Conservation (phyloP, 2,329 filamentous ascomycete genomes). For the Microsporum ferrugineum region DNA sequence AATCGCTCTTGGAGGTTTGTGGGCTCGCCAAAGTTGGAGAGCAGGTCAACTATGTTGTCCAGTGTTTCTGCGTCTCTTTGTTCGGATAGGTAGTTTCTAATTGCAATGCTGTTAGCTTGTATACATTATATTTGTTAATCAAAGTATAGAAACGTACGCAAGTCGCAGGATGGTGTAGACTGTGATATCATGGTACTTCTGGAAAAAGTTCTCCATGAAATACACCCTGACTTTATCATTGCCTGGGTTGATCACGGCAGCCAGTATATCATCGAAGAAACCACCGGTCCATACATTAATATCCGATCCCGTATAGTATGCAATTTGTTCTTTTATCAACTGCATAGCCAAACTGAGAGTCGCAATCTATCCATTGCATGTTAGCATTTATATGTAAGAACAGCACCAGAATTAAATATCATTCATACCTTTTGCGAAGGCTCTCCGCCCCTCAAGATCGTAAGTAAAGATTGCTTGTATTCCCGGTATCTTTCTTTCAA, state of each 20-base stretch:
- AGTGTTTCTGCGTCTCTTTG: slow-evolving; percentile 22
- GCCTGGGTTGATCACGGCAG: slow-evolving; percentile 48
- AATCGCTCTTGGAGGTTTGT: slow-evolving; percentile 39
- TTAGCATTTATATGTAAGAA: not conserved
- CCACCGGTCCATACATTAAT: slow-evolving; percentile 56
- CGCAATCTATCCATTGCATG: slow-evolving; percentile 41
- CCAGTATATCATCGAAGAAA: slow-evolving; percentile 55
- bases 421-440: slow-evolving; percentile 40
- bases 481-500: slow-evolving; percentile 62
- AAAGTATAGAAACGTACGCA: slow-evolving; percentile 42
- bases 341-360: slow-evolving; percentile 72
- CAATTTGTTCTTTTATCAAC: slow-evolving; percentile 66
- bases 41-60: slow-evolving; percentile 29
- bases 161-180: slow-evolving; percentile 70
- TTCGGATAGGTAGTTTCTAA: slow-evolving; percentile 26
- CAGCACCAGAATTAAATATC: not conserved
- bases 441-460: slow-evolving; percentile 50
- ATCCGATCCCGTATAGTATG: slow-evolving; percentile 44
- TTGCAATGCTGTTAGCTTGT: not conserved
- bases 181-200: slow-evolving; percentile 71
- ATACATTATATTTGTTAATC: not conserved
- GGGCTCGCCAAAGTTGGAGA: slow-evolving; percentile 51
- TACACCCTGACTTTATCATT: slow-evolving; percentile 53
- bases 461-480: slow-evolving; percentile 53
- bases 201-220: slow-evolving; percentile 66